A percentile compares a stretch with the other conserved stretches of the same genome.
Evolutionary conservation across 2,329 filamentous ascomycete genomes (phyloP).

Genomic region (Parascedosporium putredinis): DNA sequence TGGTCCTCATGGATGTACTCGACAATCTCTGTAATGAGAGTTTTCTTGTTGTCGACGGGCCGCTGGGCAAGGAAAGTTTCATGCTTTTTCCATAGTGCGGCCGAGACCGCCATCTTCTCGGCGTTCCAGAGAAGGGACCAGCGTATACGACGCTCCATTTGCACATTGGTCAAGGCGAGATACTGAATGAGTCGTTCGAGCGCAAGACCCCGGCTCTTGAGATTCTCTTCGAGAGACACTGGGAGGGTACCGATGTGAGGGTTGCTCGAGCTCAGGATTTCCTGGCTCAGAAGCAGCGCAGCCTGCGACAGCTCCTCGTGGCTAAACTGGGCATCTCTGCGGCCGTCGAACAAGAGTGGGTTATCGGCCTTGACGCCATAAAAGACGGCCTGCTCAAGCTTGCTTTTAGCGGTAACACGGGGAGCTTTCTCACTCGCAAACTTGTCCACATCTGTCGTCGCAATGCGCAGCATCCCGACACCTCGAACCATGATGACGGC

Average conservation of each 20-base stretch:
- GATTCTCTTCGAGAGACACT: conserved; percentile 70
- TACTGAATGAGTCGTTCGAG: conserved; percentile 66
- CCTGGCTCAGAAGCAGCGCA: conserved; percentile 66
- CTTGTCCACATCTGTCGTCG: conserved; percentile 47
- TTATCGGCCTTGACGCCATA: conserved; percentile 75
- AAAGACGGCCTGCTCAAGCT: conserved; percentile 90
- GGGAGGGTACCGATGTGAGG: conserved; percentile 62
- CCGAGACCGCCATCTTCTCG: conserved; percentile 77
- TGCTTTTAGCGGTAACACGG: conserved; percentile 70
- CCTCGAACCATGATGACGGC: conserved; percentile 53
- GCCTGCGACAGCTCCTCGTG: conserved; percentile 64
- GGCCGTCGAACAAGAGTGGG: conserved; percentile 73
- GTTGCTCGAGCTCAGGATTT: conserved; percentile 70
- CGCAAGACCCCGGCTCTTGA: conserved; percentile 61
- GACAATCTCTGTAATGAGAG: conserved; percentile 64
- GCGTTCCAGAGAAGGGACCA: conserved; percentile 84
- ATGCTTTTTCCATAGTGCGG: conserved; percentile 70
- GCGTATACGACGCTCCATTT: conserved; percentile 55
- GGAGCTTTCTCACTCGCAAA: conserved; percentile 49
- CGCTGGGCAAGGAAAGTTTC: conserved; percentile 55
- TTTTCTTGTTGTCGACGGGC: conserved; percentile 51
- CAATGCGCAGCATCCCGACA: conserved; percentile 49
- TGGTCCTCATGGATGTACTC: conserved; percentile 66
- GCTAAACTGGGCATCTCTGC: conserved; percentile 55
- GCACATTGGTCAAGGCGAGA: conserved; percentile 53